Evolutionary conservation across 2,329 filamentous ascomycete species (phyloP), one percentile per base, ranked within the genome.

Genomic region (Malbranchea zuffiana): DNA sequence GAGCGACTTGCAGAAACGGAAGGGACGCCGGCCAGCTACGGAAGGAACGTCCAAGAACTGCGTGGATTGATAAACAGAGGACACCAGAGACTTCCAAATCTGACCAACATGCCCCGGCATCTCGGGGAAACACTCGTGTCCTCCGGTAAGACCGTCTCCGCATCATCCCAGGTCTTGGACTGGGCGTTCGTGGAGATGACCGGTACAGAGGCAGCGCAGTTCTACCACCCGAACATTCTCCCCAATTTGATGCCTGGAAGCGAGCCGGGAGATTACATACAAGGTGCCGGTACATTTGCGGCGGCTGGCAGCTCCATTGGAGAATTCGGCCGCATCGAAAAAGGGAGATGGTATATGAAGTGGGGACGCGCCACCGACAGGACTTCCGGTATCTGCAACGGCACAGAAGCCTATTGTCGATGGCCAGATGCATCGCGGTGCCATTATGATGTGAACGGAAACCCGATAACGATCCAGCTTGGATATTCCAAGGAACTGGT

Each of bases 341-440:
- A 15, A 7, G 42, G 35, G 5, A 18, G 26, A 13, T 45, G 37
- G 32, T 45, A 45, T 27, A 29, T 44, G 25, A 44, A 45, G 31
- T 30, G 7, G 11, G 43, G 41, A 7, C 33, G 41, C 3, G 39
- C 31, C 11, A 44, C 41, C 6, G 33, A 21, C 8, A 23, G 39
- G 15, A 43, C 43, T 10, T 20, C 19, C 1, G 43, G 40, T 13
- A 33, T 43, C 6, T 45, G 41, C 25, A 42, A 45, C 26, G 43
- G 43, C 15, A 35, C 38, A 5, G 21, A 32, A 18, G 41, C 38
- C 11, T 34, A 31, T 23, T 34, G 39, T 31, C 38, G 33, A 13
- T 42, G 35, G 39, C n/a, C 20, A n/a, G 18, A 16, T 3, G 15
- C 5, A 7, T 4, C n/a, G 3, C 37, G 23, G 5, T 39, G 34